Conservation (phyloP, 2,329 filamentous ascomycete genomes). For the Colletotrichum sp. region DNA sequence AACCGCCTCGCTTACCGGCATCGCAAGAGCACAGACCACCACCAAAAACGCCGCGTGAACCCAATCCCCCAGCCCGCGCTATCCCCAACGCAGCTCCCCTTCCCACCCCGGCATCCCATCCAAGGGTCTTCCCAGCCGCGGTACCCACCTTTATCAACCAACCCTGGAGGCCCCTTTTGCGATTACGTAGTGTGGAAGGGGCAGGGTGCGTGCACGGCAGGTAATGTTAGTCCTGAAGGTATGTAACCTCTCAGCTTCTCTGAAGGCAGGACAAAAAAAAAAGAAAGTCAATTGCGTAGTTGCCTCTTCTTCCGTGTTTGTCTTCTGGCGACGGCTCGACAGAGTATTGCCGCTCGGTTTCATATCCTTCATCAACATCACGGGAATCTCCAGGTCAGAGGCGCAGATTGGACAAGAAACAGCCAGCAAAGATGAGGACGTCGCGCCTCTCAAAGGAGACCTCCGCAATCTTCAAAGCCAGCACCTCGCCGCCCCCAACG, state of each 20-base stretch:
- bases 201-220: not conserved
- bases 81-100: not conserved
- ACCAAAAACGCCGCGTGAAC: not conserved
- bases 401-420: not conserved
- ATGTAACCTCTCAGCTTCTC: not conserved
- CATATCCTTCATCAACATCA: not conserved
- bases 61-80: not conserved
- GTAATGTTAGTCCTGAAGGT: not conserved
- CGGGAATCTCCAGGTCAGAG: not conserved
- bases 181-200: not conserved
- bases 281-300: not conserved
- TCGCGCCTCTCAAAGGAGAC: conserved; percentile 64
- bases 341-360: not conserved
- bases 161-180: not conserved
- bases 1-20: not conserved
- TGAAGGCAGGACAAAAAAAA: not conserved
- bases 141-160: not conserved
- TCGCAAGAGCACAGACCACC: not conserved
- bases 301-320: not conserved
- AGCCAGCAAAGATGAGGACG: conserved; percentile 50
- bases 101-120: not conserved
- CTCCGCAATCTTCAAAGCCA: conserved; percentile 53
- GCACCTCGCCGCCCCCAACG: conserved; percentile 37
- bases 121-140: not conserved
- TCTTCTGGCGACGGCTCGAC: not conserved